A percentile compares a stretch with the other conserved stretches of the same genome.
Evolutionary conservation across 768 basidiomycete species (phyloP).

Genomic region (Tricholoma sp.): DNA sequence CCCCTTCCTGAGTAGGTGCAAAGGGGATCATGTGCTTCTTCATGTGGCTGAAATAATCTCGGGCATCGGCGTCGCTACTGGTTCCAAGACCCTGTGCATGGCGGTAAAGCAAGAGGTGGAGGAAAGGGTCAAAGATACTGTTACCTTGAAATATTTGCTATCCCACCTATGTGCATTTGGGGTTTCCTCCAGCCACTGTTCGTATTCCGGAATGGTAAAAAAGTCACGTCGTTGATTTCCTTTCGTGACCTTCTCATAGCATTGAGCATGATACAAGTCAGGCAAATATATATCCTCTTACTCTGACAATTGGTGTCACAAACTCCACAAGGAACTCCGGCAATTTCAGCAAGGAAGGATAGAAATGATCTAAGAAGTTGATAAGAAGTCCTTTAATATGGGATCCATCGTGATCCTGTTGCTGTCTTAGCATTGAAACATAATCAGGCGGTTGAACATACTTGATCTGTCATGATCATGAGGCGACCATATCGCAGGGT

Average conservation of each 20-base stretch:
- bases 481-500: slow-evolving; percentile 87
- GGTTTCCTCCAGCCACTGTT: slow-evolving; percentile 82
- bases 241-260: slow-evolving; percentile 56
- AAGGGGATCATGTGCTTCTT: slow-evolving; percentile 94
- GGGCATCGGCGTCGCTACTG: slow-evolving; percentile 82
- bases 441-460: slow-evolving; percentile 24
- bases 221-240: slow-evolving; percentile 79
- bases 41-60: slow-evolving; percentile 91
- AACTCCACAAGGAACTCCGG: slow-evolving; percentile 96
- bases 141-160: slow-evolving; percentile 95
- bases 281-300: slow-evolving; percentile 29
- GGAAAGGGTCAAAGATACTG: slow-evolving; percentile 10
- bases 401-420: slow-evolving; percentile 98
- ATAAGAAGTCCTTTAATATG: slow-evolving; percentile 99
- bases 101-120: background rate
- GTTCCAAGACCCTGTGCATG: slow-evolving; percentile 85
- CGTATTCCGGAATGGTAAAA: slow-evolving; percentile 97
- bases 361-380: slow-evolving; percentile 97
- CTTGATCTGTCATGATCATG: slow-evolving; percentile 99
- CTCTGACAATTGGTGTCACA: slow-evolving; percentile 96
- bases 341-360: slow-evolving; percentile 86
- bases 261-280: background rate
- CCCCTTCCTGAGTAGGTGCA: slow-evolving; percentile 71
- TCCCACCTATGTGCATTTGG: slow-evolving; percentile 78
- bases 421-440: background rate